Evolutionary conservation across 2,329 filamentous ascomycete genomes (phyloP).

Genomic region (Pseudogymnoascus sp.): DNA sequence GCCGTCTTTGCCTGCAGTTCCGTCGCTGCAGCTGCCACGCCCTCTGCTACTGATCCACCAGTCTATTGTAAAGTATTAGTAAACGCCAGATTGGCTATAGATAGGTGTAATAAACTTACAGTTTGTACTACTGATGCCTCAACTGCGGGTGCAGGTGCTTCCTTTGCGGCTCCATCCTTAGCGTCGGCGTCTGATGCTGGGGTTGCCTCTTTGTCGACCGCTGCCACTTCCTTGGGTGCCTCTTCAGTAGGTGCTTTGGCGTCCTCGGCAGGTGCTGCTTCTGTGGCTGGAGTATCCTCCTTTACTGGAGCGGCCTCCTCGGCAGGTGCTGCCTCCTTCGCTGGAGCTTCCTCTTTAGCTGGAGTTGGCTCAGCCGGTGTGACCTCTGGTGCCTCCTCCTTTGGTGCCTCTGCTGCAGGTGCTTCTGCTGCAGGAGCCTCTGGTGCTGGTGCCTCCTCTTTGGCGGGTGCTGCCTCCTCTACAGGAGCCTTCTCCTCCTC

Average conservation of each 20-base stretch:
- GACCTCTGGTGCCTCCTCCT: neutral
- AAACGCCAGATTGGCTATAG: neutral
- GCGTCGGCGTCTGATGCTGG: neutral
- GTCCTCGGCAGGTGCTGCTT: neutral
- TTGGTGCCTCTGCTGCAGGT: neutral
- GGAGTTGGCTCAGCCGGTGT: neutral
- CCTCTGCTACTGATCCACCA: conserved; percentile 8
- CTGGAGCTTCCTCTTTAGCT: no score
- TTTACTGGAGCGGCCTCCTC: no score
- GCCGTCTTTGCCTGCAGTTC: conserved; percentile 9
- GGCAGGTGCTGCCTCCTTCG: neutral
- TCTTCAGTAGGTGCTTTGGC: neutral
- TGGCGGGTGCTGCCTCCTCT: neutral
- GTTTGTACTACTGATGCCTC: neutral
- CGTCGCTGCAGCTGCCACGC: neutral
- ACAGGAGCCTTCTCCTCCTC: neutral
- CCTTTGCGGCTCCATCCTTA: neutral
- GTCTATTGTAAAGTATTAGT: neutral
- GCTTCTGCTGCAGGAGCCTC: neutral
- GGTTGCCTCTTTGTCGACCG: neutral
- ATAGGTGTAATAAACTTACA: neutral
- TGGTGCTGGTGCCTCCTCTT: neutral
- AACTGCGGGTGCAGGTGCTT: neutral
- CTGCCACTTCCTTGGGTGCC: neutral
- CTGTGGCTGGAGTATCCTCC: neutral